phyloP scores from a whole-genome alignment of 1,139 yeast genomes.

The Taiozyma onychis region DNA sequence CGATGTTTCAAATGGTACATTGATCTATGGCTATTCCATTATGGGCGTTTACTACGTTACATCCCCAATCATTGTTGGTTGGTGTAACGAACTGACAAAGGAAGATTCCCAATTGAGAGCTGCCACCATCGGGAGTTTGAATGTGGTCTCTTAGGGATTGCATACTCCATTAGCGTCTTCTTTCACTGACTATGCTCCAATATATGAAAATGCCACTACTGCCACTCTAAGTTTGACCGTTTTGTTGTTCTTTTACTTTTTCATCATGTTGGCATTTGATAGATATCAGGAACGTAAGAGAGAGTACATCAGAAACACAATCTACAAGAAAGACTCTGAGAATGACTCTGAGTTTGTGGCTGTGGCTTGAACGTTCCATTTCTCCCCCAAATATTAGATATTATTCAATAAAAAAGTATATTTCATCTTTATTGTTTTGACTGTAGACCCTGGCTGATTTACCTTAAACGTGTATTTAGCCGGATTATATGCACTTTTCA shows the following conservation, averaged over 20 bases:
- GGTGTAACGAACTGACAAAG: conserved; percentile 18
- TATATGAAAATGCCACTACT: conserved; percentile 10
- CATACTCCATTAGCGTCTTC: conserved; percentile 11
- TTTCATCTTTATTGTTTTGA: no score
- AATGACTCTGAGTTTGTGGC: neutral
- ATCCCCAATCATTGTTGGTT: conserved; percentile 15
- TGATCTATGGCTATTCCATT: conserved; percentile 14
- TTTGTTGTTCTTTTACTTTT: conserved; percentile 9
- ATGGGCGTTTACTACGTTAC: conserved; percentile 14
- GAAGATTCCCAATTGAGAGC: conserved; percentile 19
- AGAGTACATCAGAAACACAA: conserved; percentile 5
- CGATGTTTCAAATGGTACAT: conserved; percentile 15
- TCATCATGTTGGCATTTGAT: conserved; percentile 14
- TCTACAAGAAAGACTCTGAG: neutral
- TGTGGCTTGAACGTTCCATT: neutral
- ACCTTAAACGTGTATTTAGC: neutral
- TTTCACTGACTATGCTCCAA: conserved; percentile 14
- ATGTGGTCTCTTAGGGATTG: conserved; percentile 12
- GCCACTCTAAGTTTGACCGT: conserved; percentile 10
- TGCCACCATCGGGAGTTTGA: conserved; percentile 16
- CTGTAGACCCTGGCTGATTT: neutral
- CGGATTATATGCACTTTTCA: neutral
- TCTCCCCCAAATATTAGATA: neutral
- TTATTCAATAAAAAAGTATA: no score
- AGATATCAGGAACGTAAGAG: conserved; percentile 18